Percentiles rank a stretch among this genome's conserved stretches.
Conservation (phyloP, 371 early-diverging fungal species). For the Conidiobolus incongruus region DNA sequence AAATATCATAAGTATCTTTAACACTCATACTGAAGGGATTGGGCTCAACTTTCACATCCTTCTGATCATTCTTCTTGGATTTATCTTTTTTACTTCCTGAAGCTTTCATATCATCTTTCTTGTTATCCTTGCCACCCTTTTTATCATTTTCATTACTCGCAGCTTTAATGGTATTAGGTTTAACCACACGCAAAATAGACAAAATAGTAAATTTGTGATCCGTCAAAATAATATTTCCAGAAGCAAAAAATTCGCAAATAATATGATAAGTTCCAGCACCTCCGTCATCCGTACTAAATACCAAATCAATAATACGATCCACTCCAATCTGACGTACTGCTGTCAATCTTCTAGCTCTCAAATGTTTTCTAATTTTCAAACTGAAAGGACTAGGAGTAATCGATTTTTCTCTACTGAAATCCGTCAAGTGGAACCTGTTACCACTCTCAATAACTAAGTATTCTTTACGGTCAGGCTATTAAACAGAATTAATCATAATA, state of each 20-base stretch:
- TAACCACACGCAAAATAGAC: slow-evolving; percentile 66
- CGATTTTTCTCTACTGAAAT: slow-evolving; percentile 66
- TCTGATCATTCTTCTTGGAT: not conserved
- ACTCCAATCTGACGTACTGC: slow-evolving; percentile 67
- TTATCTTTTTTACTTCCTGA: not conserved
- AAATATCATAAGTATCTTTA: slow-evolving; percentile 45
- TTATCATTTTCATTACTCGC: too few species aligned
- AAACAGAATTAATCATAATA: not conserved
- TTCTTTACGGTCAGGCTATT: slow-evolving; percentile 61
- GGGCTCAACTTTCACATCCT: not conserved
- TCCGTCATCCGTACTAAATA: slow-evolving; percentile 39
- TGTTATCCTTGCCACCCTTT: too few species aligned
- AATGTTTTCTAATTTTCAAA: slow-evolving; percentile 63
- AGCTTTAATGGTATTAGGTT: slow-evolving; percentile 50
- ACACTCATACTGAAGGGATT: slow-evolving; percentile 34
- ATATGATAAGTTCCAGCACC: slow-evolving; percentile 56
- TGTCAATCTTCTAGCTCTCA: slow-evolving; percentile 60
- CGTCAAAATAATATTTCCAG: slow-evolving; percentile 86
- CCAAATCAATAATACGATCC: slow-evolving; percentile 85
- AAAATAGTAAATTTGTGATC: slow-evolving; percentile 71
- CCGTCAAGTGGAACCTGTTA: slow-evolving; percentile 78
- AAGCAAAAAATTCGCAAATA: slow-evolving; percentile 85
- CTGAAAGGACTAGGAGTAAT: slow-evolving; percentile 68
- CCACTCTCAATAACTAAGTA: slow-evolving; percentile 84
- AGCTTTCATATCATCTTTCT: too few species aligned